Conservation (phyloP, 345 rosid species). For the Zanthoxylum bungeanum region DNA sequence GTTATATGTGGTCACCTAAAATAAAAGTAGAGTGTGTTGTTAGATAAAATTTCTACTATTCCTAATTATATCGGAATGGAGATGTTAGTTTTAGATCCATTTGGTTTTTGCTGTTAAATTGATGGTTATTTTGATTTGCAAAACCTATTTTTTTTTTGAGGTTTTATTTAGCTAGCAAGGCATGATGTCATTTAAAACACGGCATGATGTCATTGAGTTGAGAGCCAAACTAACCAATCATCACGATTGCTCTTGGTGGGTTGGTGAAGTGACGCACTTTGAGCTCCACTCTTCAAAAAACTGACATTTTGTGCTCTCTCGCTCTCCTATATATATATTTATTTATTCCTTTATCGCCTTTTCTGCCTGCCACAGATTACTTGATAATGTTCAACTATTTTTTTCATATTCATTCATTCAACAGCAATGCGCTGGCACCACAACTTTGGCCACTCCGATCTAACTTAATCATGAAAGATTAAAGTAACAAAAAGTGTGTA, state of each 20-base stretch:
- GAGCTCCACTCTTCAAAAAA: not conserved
- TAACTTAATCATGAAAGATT: not conserved
- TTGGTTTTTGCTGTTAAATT: too few relatives aligned
- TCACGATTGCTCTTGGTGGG: constrained; percentile 10
- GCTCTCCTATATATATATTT: too few relatives aligned
- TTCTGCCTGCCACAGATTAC: not conserved
- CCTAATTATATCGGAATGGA: too few relatives aligned
- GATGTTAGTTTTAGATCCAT: too few relatives aligned
- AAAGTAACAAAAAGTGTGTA: not conserved
- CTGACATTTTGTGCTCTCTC: not conserved
- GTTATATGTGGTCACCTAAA: too few relatives aligned
- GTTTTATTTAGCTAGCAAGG: too few relatives aligned
- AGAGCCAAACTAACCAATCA: not conserved
- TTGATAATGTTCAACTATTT: not conserved
- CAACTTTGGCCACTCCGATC: not conserved
- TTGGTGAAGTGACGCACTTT: constrained; percentile 18
- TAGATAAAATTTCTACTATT: too few relatives aligned
- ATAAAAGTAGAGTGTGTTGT: too few relatives aligned
- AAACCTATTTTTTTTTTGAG: too few relatives aligned
- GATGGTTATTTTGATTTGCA: too few relatives aligned
- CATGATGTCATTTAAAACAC: constrained; percentile 3
- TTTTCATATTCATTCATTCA: not conserved
- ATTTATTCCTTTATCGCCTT: not conserved
- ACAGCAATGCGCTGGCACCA: not conserved
- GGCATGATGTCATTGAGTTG: constrained; percentile 10